A percentile compares a stretch with the other conserved stretches of the same genome.
Conservation (phyloP, 2,329 filamentous ascomycete species). For the Aureobasidium lini region DNA sequence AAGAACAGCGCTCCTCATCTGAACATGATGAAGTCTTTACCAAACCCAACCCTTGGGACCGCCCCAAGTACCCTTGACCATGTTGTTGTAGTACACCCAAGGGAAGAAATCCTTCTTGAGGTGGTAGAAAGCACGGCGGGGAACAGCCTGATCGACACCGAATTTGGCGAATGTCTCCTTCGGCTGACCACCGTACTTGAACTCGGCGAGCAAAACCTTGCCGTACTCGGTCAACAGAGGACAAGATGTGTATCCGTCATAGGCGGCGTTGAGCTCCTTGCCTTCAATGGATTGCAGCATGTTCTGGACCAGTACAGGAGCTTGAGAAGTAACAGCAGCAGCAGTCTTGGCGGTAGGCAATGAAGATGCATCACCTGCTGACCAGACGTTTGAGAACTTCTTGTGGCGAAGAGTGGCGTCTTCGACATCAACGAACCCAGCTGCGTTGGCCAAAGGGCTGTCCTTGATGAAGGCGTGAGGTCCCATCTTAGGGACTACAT, state of each 20-base stretch:
- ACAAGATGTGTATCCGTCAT: constrained; percentile 35
- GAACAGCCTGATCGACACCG: constrained; percentile 51
- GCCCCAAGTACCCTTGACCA: constrained; percentile 57
- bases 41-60: constrained; percentile 48
- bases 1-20: background rate
- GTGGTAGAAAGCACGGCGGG: constrained; percentile 52
- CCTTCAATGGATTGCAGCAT: constrained; percentile 25
- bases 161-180: constrained; percentile 56
- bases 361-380: constrained; percentile 30
- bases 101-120: constrained; percentile 62
- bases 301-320: constrained; percentile 30
- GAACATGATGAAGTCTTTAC: background rate
- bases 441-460: constrained; percentile 28
- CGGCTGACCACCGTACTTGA: constrained; percentile 56
- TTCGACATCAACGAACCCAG: constrained; percentile 32
- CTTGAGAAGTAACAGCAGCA: constrained; percentile 32
- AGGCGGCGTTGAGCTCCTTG: constrained; percentile 22
- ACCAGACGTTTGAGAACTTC: constrained; percentile 33
- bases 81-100: constrained; percentile 54
- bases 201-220: constrained; percentile 58
- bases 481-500: constrained; percentile 32
- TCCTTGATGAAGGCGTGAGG: constrained; percentile 31
- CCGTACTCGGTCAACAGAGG: constrained; percentile 43
- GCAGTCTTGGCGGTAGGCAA: constrained; percentile 34
- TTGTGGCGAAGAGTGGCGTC: constrained; percentile 30